Base-by-base conservation (phyloP, 129 eudicot genomes). In the Flaveria linearis region DNA sequence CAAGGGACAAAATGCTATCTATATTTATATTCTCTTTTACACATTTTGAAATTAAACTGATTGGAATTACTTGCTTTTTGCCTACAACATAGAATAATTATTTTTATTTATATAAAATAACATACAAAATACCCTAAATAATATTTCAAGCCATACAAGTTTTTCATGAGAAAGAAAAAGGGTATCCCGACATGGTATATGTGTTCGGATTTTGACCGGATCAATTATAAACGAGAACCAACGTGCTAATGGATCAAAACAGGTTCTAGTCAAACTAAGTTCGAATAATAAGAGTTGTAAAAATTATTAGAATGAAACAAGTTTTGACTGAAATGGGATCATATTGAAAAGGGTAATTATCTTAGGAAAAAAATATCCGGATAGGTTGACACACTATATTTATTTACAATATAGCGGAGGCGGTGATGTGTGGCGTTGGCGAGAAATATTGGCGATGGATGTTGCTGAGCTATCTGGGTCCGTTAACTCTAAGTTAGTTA, bases 1-100 rank as follows among this genome's bases (percentile, higher is more conserved):
- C 49, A 72, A 36, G 74, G 39, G 78, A 39, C 78, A 80, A 64
- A 52, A 62, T 72, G 47, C 78, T 62, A 50, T 78, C 51, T 26
- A 22, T 61, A 71, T 60, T 22, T 58, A 47, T 61, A 58, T 66
- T 62, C 82, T 7, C 7, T 45, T 70, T 20, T 12, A 0, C 33
- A 39, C 39, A 25, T 56, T n/a, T 28, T 42, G 5, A 1, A 28
- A 39, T 33, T 62, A 36, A 49, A 36, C 5, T 63, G 10, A 26
- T 63, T 63, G 20, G 20, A 15, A 33, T 63, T 30, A 14, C 49
- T 62, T 26, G 17, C 17, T 61, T 26, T 61, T 61, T 5, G 42
- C 68, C 18, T 14, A 26, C 0, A 28, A 61, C 26, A 33, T 43
- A 42, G 11, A 42, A 42, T 42, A 42, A 42, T 6, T 41, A 1